Evolutionary conservation across 2,329 filamentous ascomycete species (phyloP).

Genomic region (Aspergillus tanneri): DNA sequence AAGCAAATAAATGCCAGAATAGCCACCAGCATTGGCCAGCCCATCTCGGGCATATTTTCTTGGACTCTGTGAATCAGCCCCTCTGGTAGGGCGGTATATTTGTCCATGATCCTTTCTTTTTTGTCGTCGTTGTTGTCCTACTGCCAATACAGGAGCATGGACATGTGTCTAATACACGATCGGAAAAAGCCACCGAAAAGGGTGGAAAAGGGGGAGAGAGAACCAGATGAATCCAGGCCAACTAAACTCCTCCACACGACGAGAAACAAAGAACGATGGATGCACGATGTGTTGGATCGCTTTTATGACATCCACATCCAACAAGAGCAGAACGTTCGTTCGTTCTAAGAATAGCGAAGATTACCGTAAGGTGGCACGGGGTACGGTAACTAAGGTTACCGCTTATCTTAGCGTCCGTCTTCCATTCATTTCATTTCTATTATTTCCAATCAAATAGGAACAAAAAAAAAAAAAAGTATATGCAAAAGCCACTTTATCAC

Average conservation of each 20-base stretch:
- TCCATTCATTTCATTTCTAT: not conserved
- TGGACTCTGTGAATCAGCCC: constrained; percentile 21
- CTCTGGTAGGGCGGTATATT: constrained; percentile 21
- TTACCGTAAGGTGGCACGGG: not conserved
- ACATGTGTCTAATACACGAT: too few relatives aligned
- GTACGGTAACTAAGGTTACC: constrained; percentile 9
- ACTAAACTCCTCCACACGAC: too few relatives aligned
- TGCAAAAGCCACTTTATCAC: too few relatives aligned
- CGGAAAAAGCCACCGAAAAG: too few relatives aligned
- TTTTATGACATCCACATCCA: too few relatives aligned
- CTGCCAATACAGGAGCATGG: too few relatives aligned
- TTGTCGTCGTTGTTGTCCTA: not conserved
- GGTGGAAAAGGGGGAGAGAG: not conserved
- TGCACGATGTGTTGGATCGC: too few relatives aligned
- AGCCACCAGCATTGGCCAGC: constrained; percentile 28
- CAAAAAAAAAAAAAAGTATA: too few relatives aligned
- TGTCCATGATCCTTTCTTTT: not conserved
- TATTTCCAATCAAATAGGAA: too few relatives aligned
- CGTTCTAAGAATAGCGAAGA: constrained; percentile 4
- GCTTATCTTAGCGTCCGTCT: constrained; percentile 9
- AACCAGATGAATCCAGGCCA: too few relatives aligned
- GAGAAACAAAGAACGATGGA: too few relatives aligned
- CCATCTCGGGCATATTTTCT: constrained; percentile 22
- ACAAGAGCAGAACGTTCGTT: too few relatives aligned
- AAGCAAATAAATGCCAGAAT: constrained; percentile 35